Base-by-base conservation (phyloP, 192 early-diverging fungal species). In the Umbelopsis ramanniana region DNA sequence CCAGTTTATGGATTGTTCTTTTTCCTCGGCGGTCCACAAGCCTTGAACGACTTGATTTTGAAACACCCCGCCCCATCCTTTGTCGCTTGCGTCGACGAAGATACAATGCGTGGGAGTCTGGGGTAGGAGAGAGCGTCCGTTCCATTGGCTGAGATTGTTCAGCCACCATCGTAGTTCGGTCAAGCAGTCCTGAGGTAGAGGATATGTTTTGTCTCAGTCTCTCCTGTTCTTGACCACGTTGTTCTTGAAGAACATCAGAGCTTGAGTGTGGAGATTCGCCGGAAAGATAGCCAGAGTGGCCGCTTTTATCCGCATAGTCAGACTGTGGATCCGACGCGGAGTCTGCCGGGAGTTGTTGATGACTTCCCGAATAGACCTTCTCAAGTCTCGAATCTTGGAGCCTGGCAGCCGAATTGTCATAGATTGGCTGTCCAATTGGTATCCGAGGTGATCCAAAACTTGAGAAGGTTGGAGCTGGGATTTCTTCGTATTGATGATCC, bases 391-490 rank as follows among this genome's bases (percentile, higher is more conserved):
- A 0, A 79, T 26, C n/a, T 82, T 82, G 23, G 52, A 46, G 7
- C 35, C 45, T 14, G 76, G 76, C 0, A 79, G 71, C 0, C 67
- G 57, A 4, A 71, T 29, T 5, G 72, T 69, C 76, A 82, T 82
- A 10, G 69, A 37, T 8, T 38, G 7, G 9, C 74, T 78, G 46
- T 78, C 43, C 72, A 82, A 33, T 0, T 10, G 24, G 46, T 72
- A 78, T 9, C 74, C 76, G 3, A 82, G 54, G 35, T 81, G 80
- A 7, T 81, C 68, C 52, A 81, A 40, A 12, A 21, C n/a, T 35
- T 81, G 75, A 1, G 75, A 46, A 24, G 75, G 75, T 14, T 24
- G 52, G 38, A 74, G 26, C 15, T 22, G 38, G 6, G 79, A 80
- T 38, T 80, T 80, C 47, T 63, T 46, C 26, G 15, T 4, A 48